Evolutionary conservation across 768 basidiomycete species (phyloP), one percentile per base, ranked within the genome.

Genomic region (Auricularia auricula-judae): DNA sequence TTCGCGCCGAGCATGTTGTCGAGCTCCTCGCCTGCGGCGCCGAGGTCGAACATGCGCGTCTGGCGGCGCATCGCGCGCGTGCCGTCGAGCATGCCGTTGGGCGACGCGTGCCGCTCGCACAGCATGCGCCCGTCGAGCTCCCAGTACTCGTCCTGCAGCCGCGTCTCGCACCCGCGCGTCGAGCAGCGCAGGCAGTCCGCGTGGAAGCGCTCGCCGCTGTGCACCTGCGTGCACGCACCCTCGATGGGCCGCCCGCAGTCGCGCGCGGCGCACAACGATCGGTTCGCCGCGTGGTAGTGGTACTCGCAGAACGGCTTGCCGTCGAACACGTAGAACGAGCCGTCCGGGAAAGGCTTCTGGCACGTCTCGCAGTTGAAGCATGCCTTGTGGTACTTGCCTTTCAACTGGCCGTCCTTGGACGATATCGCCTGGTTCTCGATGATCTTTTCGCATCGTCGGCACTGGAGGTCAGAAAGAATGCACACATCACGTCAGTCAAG

Each of bases 361-460:
- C 94, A 97, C 2, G 78, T 83, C 56, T 59, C 56, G 75, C 94
- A 98, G 69, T 87, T 91, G 73, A 98, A 98, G 76, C 94, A 98
- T 44, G 86, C 85, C 65, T 85, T 84, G 71, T 96, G 94, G 74
- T 95, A 96, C 74, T 98, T 98, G 66, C 94, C 94, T 74, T 95
- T 95, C 59, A 98, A 80, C 74, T 96, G 94, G 2, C 94, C 94
- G 71, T 98, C 94, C 12, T 88, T 84, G 4, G 89, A 91, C 23
- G 90, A 93, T 23, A 98, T 90, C 23, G 93, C 94, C 68, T 88
- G 87, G 66, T 86, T 92, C 77, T 97, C 94, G 56, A 98, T 97
- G 0, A 91, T 87, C 23, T 86, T 71, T 70, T 84, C 84, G 73
- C 94, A 98, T 56, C 93, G 82, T 39, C 93, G 90, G 72, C 94